Conservation (phyloP, 2,329 filamentous ascomycete genomes). For the Akanthomyces muscarius region DNA sequence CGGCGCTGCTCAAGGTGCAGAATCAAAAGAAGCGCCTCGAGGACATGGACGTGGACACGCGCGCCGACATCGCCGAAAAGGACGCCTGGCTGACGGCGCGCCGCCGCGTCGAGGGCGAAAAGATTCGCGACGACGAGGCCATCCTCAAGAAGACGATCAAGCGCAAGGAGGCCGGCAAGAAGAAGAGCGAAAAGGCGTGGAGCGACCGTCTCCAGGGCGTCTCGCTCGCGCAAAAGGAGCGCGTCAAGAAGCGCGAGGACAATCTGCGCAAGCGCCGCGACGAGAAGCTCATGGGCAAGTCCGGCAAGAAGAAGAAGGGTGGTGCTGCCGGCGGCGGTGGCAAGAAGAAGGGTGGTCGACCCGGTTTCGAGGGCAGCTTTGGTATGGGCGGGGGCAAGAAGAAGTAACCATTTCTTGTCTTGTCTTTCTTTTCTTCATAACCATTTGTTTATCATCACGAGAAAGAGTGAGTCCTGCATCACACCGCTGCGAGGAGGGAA, state of each 20-base stretch:
- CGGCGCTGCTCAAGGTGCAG: slow-evolving; percentile 79
- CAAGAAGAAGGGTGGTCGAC: slow-evolving; percentile 49
- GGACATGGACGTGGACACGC: slow-evolving; percentile 72
- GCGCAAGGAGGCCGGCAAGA: slow-evolving; percentile 84
- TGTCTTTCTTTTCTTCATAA: background rate
- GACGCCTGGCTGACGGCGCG: slow-evolving; percentile 91
- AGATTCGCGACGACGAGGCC: slow-evolving; percentile 79
- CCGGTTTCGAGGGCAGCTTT: slow-evolving; percentile 68
- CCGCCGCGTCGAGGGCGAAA: slow-evolving; percentile 83
- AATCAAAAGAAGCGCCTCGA: slow-evolving; percentile 79
- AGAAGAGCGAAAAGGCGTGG: slow-evolving; percentile 90
- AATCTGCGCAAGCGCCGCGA: slow-evolving; percentile 72
- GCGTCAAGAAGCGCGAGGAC: slow-evolving; percentile 77
- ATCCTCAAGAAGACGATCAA: slow-evolving; percentile 92
- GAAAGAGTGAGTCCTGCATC: background rate
- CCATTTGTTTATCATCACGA: background rate
- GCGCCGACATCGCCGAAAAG: slow-evolving; percentile 85
- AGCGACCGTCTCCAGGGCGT: slow-evolving; percentile 68
- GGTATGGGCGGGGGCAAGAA: slow-evolving; percentile 50
- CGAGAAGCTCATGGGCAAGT: slow-evolving; percentile 60
- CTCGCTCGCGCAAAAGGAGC: slow-evolving; percentile 69
- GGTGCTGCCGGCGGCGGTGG: slow-evolving; percentile 23
- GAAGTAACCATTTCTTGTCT: slow-evolving; percentile 26
- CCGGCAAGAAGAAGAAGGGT: slow-evolving; percentile 54
- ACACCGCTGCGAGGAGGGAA: background rate